Evolutionary conservation across 1,284 basidiomycete genomes (phyloP), one percentile per base, ranked within the genome.

Genomic region (Cryptococcus floricola): DNA sequence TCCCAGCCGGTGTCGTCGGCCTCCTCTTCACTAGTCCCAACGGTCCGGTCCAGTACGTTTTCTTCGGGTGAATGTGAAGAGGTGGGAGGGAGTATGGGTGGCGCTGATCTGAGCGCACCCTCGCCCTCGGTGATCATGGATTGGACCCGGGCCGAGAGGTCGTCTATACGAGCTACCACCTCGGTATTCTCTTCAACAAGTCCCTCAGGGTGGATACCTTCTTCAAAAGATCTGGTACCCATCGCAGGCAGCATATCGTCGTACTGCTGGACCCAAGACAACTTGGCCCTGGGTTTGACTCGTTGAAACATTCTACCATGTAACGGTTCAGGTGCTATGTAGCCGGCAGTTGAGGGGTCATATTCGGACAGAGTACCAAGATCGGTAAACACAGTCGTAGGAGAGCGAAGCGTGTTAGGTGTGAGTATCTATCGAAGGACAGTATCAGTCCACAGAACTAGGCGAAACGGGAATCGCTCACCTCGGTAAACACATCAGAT

Each of bases 41-140:
- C 12, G 28, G 31, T 27, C 38, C n/a, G 16, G 42, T 19, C 18
- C 18, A n/a, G 42, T 19, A 25, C 9, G 12, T 38, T 31, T 14
- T 39, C 25, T 3, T 37, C 34, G 2, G 14, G 19, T 12, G 38
- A 39, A 6, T 27, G 37, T n/a, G 45, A 41, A 13, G 49, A 43
- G 6, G 45, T 46, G 31, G 31, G 10, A 10, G 10, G 1, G 31
- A 10, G 31, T 34, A 6, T 34, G 31, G 31, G 31, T 10, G 31
- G 31, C 31, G 6, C 31, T 34, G 31, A 34, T 16, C 54, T 47
- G 43, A 62, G 44, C 18, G 60, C 60, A 50, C 50, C 45, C 27
- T 48, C 48, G 3, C 60, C 60, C 52, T 62, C 37, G 14, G 19
- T 38, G n/a, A 57, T 57, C 19, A 62, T 49, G 13, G 27, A 18